Conservation (phyloP, 495 filamentous ascomycete genomes). For the Aspergillus nanangensis region DNA sequence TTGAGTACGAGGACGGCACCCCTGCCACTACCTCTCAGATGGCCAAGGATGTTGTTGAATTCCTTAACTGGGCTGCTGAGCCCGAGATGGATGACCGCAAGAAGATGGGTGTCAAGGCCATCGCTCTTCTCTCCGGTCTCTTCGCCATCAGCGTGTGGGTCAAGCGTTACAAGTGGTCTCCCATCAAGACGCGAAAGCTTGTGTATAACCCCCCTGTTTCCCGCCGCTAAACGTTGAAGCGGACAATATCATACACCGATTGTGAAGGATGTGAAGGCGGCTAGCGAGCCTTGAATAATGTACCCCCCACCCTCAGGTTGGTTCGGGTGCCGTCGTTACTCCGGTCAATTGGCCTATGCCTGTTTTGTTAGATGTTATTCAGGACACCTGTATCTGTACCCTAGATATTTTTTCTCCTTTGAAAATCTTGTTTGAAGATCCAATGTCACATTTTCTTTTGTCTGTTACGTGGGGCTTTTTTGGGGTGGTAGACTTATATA, state of each 20-base stretch:
- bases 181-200: conserved; percentile 91
- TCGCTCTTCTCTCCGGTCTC: conserved; percentile 71
- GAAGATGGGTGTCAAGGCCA: conserved; percentile 97
- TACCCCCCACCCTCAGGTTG: conserved; percentile 25
- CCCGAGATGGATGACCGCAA: conserved; percentile 98
- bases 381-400: conserved; percentile 48
- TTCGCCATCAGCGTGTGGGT: conserved; percentile 91
- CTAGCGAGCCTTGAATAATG: conserved; percentile 27
- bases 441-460: conserved; percentile 38
- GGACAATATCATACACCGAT: conserved; percentile 34
- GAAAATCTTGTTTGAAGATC: conserved; percentile 35
- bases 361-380: conserved; percentile 44
- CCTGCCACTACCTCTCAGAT: conserved; percentile 95
- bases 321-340: conserved; percentile 21
- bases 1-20: conserved; percentile 98
- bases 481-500: not conserved
- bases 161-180: conserved; percentile 98
- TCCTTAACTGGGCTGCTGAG: conserved; percentile 98
- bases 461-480: conserved; percentile 6
- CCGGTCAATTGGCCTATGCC: conserved; percentile 31
- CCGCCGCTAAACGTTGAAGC: conserved; percentile 35
- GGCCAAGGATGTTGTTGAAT: conserved; percentile 98
- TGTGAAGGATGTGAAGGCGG: conserved; percentile 26
- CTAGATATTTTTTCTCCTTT: conserved; percentile 45
- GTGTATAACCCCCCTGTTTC: conserved; percentile 72